These are phyloP conservation scores for Westerdykella ornata DNA, from an alignment of 2,329 filamentous ascomycete species.

Conservation along the genomic window DNA sequence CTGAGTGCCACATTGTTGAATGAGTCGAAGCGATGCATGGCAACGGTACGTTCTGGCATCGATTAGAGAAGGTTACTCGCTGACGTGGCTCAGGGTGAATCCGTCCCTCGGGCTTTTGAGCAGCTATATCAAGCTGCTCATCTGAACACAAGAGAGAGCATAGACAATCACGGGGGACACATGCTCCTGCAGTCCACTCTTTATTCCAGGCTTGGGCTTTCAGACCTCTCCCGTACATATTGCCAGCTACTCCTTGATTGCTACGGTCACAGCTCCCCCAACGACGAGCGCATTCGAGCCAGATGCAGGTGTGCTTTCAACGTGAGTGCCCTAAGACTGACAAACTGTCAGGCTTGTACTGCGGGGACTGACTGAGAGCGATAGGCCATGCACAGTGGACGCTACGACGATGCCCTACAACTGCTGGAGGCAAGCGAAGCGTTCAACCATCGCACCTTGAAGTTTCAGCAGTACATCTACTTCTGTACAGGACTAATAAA, in stretches of 20 bases:
- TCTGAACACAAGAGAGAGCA: slow-evolving; percentile 68
- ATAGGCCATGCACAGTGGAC: slow-evolving; percentile 57
- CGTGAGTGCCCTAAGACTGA: slow-evolving; percentile 25
- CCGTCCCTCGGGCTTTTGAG: slow-evolving; percentile 60
- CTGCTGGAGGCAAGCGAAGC: slow-evolving; percentile 55
- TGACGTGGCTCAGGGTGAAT: slow-evolving; percentile 45
- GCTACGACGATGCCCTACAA: slow-evolving; percentile 61
- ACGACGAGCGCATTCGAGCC: slow-evolving; percentile 74
- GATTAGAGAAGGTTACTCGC: slow-evolving; percentile 4
- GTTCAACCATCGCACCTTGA: slow-evolving; percentile 63
- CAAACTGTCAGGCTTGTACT: neutral
- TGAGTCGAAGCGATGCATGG: slow-evolving; percentile 73
- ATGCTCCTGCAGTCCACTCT: slow-evolving; percentile 65
- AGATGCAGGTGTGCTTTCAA: slow-evolving; percentile 64
- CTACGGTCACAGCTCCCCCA: slow-evolving; percentile 55
- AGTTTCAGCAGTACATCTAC: slow-evolving; percentile 66
- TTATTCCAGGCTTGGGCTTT: slow-evolving; percentile 65
- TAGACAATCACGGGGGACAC: slow-evolving; percentile 68
- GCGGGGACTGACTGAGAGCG: slow-evolving; percentile 1
- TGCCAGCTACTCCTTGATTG: slow-evolving; percentile 72
- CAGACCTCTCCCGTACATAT: slow-evolving; percentile 52
- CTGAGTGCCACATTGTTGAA: slow-evolving; percentile 77
- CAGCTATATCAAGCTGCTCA: slow-evolving; percentile 76
- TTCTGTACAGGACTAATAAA: slow-evolving; percentile 62
- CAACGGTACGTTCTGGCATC: slow-evolving; percentile 52